Percentiles rank a stretch among this genome's conserved stretches.
Evolutionary conservation across 257 asterid genomes (phyloP).

Genomic region (Anisodus acutangulus): DNA sequence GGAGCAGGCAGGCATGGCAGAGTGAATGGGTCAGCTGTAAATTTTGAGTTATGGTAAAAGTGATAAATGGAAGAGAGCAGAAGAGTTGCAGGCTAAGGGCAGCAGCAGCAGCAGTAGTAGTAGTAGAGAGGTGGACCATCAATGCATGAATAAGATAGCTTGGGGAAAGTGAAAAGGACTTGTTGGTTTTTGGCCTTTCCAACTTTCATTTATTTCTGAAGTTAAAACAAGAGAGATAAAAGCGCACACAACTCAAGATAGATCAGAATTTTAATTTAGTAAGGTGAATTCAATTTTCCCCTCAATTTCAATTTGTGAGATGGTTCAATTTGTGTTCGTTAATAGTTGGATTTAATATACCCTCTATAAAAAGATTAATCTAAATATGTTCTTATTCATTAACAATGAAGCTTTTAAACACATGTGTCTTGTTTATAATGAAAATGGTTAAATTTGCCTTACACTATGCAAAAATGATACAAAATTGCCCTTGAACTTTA

Average conservation of each 20-base stretch:
- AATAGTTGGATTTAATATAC: no score
- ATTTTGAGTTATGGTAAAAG: neutral
- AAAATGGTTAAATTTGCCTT: no score
- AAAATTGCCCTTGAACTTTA: no score
- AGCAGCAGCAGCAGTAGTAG: neutral
- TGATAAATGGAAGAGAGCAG: neutral
- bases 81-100: neutral
- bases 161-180: constrained; percentile 40
- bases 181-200: constrained; percentile 32
- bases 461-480: no score
- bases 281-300: neutral
- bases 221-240: constrained; percentile 33
- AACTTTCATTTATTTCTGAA: constrained; percentile 40
- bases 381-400: no score
- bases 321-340: no score
- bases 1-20: constrained; percentile 18
- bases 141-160: constrained; percentile 16
- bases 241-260: constrained; percentile 20
- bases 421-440: no score
- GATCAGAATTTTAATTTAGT: neutral
- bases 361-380: no score
- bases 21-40: constrained; percentile 9
- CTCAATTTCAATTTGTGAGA: no score
- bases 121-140: constrained; percentile 43
- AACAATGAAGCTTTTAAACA: no score